Conservation (phyloP, 2,329 filamentous ascomycete genomes). For the Fusarium buharicum region DNA sequence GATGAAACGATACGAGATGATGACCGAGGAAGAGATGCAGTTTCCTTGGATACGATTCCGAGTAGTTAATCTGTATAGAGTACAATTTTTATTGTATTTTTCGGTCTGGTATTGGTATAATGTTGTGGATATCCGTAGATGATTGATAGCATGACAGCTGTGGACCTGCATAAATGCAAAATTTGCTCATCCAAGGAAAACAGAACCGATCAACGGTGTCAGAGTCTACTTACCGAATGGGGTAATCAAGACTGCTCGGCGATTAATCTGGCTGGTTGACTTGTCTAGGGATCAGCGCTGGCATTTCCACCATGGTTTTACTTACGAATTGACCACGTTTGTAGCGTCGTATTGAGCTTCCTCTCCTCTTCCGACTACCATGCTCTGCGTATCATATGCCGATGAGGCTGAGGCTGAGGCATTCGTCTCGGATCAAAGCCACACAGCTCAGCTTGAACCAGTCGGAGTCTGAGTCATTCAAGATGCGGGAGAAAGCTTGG, state of each 20-base stretch:
- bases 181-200: slow-evolving; percentile 10
- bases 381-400: slow-evolving; percentile 7
- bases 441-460: background rate
- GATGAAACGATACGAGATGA: slow-evolving; percentile 26
- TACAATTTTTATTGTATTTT: too few species aligned
- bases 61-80: too few species aligned
- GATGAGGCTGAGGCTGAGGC: slow-evolving; percentile 14
- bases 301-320: slow-evolving; percentile 4
- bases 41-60: background rate
- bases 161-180: slow-evolving; percentile 22
- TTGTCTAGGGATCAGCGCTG: slow-evolving; percentile 16
- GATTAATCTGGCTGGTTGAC: slow-evolving; percentile 29
- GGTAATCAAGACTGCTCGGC: slow-evolving; percentile 18
- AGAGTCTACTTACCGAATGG: slow-evolving; percentile 14
- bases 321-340: background rate
- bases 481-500: slow-evolving; percentile 21
- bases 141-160: background rate
- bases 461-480: slow-evolving; percentile 26
- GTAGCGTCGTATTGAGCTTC: background rate
- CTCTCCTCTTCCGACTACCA: slow-evolving; percentile 2
- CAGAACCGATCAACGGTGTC: slow-evolving; percentile 4
- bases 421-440: slow-evolving; percentile 12
- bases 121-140: too few species aligned
- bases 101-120: too few species aligned
- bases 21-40: slow-evolving; percentile 2